A percentile compares a stretch with the other conserved stretches of the same genome.
Conservation (phyloP, 768 basidiomycete genomes). For the Phylloporus scabripes region DNA sequence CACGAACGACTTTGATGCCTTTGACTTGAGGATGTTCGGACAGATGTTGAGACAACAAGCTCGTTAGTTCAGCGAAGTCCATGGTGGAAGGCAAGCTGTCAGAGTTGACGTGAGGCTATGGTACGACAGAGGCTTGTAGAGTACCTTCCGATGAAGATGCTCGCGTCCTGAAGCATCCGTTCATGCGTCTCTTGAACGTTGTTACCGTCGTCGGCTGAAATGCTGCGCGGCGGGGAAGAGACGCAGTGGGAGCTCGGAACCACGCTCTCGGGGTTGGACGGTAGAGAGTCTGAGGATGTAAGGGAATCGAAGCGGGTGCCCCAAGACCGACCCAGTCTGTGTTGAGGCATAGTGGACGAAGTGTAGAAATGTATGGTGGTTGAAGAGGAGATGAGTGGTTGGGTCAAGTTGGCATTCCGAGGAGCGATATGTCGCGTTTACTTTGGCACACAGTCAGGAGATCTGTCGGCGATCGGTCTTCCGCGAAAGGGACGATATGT, state of each 20-base stretch:
- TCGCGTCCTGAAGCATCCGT: slow-evolving; percentile 65
- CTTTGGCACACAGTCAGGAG: slow-evolving; percentile 13
- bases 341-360: slow-evolving; percentile 39
- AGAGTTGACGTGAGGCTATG: slow-evolving; percentile 8
- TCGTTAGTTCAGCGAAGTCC: slow-evolving; percentile 56
- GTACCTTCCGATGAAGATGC: slow-evolving; percentile 82
- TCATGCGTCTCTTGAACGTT: slow-evolving; percentile 34
- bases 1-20: slow-evolving; percentile 65
- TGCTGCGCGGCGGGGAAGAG: slow-evolving; percentile 14
- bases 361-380: slow-evolving; percentile 17
- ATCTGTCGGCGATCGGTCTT: slow-evolving; percentile 24
- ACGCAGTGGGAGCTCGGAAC: slow-evolving; percentile 4
- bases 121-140: slow-evolving; percentile 1
- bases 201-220: slow-evolving; percentile 24
- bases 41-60: slow-evolving; percentile 59
- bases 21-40: slow-evolving; percentile 60
- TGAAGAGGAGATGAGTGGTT: slow-evolving; percentile 6
- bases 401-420: slow-evolving; percentile 20
- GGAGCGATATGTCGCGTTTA: slow-evolving; percentile 19
- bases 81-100: slow-evolving; percentile 64
- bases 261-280: slow-evolving; percentile 30
- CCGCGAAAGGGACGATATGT: slow-evolving; percentile 21
- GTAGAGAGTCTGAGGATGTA: slow-evolving; percentile 43
- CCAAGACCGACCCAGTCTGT: slow-evolving; percentile 49
- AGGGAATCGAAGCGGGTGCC: slow-evolving; percentile 70